Percentiles rank a stretch among this genome's conserved stretches.
These are phyloP conservation scores for Sugiyamaella castrensis DNA, from an alignment of 1,139 yeast genomes.

Conservation along the genomic window DNA sequence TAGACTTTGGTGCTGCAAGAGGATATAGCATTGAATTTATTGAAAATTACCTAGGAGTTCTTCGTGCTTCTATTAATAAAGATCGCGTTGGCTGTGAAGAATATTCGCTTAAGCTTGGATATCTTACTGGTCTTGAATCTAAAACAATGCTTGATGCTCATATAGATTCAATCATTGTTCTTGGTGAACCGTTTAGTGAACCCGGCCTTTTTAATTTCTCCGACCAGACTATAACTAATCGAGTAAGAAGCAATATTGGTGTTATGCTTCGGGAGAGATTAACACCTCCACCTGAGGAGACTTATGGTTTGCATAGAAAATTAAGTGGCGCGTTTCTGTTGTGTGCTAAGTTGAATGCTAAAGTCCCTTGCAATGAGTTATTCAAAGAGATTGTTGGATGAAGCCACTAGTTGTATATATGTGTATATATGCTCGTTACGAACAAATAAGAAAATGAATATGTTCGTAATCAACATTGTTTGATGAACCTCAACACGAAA, in stretches of 20 bases:
- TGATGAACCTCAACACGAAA: no score
- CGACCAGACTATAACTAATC: slow-evolving; percentile 85
- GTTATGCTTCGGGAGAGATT: slow-evolving; percentile 88
- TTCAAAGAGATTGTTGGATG: slow-evolving; percentile 70
- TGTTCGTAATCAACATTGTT: no score
- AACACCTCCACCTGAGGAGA: slow-evolving; percentile 98
- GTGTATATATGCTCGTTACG: not conserved
- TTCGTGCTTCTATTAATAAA: slow-evolving; percentile 71
- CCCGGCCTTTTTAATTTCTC: slow-evolving; percentile 66
- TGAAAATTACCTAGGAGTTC: slow-evolving; percentile 61
- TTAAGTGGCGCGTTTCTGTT: slow-evolving; percentile 89
- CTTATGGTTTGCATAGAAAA: slow-evolving; percentile 90
- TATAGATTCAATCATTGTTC: slow-evolving; percentile 80
- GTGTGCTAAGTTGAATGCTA: slow-evolving; percentile 82
- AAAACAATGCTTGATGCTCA: slow-evolving; percentile 88
- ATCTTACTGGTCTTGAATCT: slow-evolving; percentile 87
- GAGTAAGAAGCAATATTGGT: slow-evolving; percentile 82
- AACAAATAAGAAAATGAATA: not conserved
- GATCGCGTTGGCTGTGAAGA: slow-evolving; percentile 65
- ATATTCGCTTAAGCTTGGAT: slow-evolving; percentile 74
- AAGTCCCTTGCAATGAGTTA: slow-evolving; percentile 75
- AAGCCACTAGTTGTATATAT: not conserved
- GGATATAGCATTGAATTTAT: slow-evolving; percentile 69
- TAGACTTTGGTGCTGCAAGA: slow-evolving; percentile 96
- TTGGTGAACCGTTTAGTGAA: slow-evolving; percentile 82